Evolutionary conservation across 371 early-diverging fungal species (phyloP), one percentile per base, ranked within the genome.

Genomic region (Mucor racemosus): DNA sequence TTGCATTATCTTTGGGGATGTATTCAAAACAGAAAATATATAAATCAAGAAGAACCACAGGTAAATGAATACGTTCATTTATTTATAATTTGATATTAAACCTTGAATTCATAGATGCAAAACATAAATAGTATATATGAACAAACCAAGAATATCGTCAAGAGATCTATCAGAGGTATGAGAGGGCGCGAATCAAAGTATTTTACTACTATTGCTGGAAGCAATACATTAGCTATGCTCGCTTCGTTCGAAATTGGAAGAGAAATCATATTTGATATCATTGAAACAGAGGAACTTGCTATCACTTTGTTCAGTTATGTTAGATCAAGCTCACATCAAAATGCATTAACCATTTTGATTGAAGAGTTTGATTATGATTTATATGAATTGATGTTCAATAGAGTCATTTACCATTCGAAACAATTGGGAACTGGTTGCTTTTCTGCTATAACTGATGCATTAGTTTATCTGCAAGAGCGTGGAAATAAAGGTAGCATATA

Each of bases 171-270:
- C 10, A 5, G 48, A 48, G n/a, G 48, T 17, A 48, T 48, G 48
- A 17, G 48, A 9, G 48, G 19, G 4, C 48, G 48, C 0, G 17
- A 56, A n/a, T 56, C 36, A 44, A 61, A 39, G 4, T 66, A 54
- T 38, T 66, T 66, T 36, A 39, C 67, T 1, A 66, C 67, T 14
- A 44, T 61, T 14, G 40, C 67, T 5, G 67, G 67, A 55, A 66
- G 67, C 15, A 41, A 50, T 35, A 66, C 61, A 5, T 34, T 66
- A 0, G 60, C 67, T 3, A 66, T 61, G 61, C 60, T 66, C 9
- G 67, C 67, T 7, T 61, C 56, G 0, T 66, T 66, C 9, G 13
- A 48, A 44, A 5, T 8, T 42, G 67, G 67, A 5, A 42, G 61
- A 38, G 54, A 36, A 0, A 36, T 66, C 4, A 41, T 66, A 17